Evolutionary conservation across 257 asterid genomes (phyloP).

Genomic region (Nicotiana benthamiana): DNA sequence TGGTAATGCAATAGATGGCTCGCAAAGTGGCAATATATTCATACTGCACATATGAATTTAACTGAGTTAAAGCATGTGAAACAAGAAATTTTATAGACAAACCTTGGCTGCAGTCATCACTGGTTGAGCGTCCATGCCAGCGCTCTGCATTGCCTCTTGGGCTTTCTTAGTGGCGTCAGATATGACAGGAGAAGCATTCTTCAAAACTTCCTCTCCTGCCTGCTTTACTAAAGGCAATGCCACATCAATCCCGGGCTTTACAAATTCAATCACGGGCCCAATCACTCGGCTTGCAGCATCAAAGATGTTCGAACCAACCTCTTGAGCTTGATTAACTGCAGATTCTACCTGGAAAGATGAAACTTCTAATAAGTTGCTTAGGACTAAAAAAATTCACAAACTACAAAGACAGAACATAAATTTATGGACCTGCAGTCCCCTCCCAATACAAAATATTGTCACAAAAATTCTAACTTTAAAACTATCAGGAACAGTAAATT

Average conservation of each 20-base stretch:
- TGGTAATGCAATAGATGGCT: background rate
- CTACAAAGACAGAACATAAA: background rate
- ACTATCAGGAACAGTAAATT: background rate
- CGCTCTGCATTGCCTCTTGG: conserved; percentile 76
- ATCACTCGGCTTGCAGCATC: conserved; percentile 45
- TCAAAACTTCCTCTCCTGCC: conserved; percentile 68
- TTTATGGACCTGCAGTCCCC: background rate
- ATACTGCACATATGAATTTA: background rate
- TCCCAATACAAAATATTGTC: background rate
- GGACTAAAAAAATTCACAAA: background rate
- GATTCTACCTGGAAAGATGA: conserved; percentile 53
- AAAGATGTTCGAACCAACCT: conserved; percentile 45
- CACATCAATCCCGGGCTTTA: conserved; percentile 67
- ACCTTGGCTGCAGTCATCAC: conserved; percentile 78
- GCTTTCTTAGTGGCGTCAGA: conserved; percentile 89
- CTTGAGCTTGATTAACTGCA: conserved; percentile 60
- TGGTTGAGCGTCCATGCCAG: conserved; percentile 80
- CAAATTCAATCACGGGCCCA: conserved; percentile 49
- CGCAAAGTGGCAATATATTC: background rate
- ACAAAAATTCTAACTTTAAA: background rate
- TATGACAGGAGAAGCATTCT: conserved; percentile 70
- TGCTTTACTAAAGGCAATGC: conserved; percentile 66
- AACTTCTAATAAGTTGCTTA: conserved; percentile 6
- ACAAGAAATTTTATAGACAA: background rate
- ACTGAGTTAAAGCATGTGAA: background rate